Evolutionary conservation across 2,329 filamentous ascomycete species (phyloP).

Genomic region (Fusarium nurragi): DNA sequence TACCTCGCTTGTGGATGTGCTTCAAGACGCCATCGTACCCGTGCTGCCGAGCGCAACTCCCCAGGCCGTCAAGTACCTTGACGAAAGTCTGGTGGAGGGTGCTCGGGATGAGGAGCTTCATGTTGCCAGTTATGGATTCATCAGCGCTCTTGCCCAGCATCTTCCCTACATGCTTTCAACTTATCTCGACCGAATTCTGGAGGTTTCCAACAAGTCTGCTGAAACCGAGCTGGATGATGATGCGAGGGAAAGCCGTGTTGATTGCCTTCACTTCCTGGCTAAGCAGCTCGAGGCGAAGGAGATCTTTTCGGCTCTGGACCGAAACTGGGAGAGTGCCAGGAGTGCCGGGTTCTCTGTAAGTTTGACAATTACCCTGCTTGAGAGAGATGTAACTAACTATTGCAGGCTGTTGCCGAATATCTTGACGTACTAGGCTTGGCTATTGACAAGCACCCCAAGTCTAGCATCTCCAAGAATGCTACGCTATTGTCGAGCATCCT

Average conservation of each 20-base stretch:
- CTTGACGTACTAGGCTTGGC: slow-evolving; percentile 75
- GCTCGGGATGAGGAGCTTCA: slow-evolving; percentile 72
- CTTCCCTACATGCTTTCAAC: slow-evolving; percentile 89
- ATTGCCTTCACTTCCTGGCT: slow-evolving; percentile 79
- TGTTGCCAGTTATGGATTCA: slow-evolving; percentile 82
- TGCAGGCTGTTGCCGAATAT: slow-evolving; percentile 72
- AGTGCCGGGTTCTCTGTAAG: slow-evolving; percentile 70
- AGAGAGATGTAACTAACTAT: slow-evolving; percentile 45
- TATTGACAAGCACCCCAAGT: slow-evolving; percentile 82
- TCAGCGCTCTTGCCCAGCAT: slow-evolving; percentile 81
- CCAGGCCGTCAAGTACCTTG: slow-evolving; percentile 75
- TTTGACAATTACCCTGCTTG: slow-evolving; percentile 10
- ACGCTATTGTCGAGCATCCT: slow-evolving; percentile 73
- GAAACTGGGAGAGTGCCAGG: slow-evolving; percentile 75
- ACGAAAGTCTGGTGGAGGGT: slow-evolving; percentile 65
- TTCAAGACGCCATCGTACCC: slow-evolving; percentile 86
- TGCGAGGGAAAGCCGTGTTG: slow-evolving; percentile 70
- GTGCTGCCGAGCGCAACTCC: slow-evolving; percentile 81
- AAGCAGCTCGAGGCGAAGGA: slow-evolving; percentile 80
- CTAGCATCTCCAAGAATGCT: slow-evolving; percentile 79
- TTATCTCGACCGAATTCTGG: slow-evolving; percentile 77
- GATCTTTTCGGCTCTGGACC: slow-evolving; percentile 77
- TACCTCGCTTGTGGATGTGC: slow-evolving; percentile 86
- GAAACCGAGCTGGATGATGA: slow-evolving; percentile 68
- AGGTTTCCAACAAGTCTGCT: slow-evolving; percentile 77